Percentiles rank a stretch among this genome's conserved stretches.
Evolutionary conservation across 306 rosid species (phyloP).

Genomic region (Nissolia schottii): DNA sequence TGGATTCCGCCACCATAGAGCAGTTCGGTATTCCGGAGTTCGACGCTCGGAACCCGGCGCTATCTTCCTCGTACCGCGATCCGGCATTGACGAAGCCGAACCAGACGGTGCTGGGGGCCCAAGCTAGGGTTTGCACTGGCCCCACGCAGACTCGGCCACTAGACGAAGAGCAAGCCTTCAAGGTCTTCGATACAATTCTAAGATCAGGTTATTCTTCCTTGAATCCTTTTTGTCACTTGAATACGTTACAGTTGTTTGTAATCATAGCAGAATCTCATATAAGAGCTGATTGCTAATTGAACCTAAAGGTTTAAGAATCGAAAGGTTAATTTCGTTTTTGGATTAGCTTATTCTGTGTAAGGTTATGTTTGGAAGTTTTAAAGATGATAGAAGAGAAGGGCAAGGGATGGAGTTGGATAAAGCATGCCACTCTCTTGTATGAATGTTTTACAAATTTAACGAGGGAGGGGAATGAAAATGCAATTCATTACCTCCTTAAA

Average conservation of each 20-base stretch:
- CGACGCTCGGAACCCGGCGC: conserved; percentile 57
- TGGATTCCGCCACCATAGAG: conserved; percentile 51
- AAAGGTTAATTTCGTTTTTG: neutral
- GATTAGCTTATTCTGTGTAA: neutral
- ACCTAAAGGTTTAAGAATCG: neutral
- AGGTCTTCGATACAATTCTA: conserved; percentile 77
- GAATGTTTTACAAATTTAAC: no score
- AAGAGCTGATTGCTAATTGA: neutral
- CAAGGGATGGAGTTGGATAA: no score
- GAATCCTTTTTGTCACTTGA: neutral
- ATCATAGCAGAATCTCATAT: neutral
- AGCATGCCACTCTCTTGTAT: no score
- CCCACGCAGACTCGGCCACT: conserved; percentile 89
- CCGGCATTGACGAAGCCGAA: conserved; percentile 57
- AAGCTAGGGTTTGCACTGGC: conserved; percentile 92
- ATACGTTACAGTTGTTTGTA: neutral
- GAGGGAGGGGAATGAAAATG: no score
- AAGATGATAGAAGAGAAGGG: no score
- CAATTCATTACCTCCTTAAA: no score
- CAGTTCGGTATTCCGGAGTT: conserved; percentile 56
- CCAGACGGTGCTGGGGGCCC: conserved; percentile 83
- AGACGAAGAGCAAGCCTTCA: conserved; percentile 70
- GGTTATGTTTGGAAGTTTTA: no score
- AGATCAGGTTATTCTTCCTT: conserved; percentile 63
- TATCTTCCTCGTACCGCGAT: conserved; percentile 73